phyloP scores from a whole-genome alignment of 2,329 filamentous ascomycete species.

The Nannizziopsis barbatae region DNA sequence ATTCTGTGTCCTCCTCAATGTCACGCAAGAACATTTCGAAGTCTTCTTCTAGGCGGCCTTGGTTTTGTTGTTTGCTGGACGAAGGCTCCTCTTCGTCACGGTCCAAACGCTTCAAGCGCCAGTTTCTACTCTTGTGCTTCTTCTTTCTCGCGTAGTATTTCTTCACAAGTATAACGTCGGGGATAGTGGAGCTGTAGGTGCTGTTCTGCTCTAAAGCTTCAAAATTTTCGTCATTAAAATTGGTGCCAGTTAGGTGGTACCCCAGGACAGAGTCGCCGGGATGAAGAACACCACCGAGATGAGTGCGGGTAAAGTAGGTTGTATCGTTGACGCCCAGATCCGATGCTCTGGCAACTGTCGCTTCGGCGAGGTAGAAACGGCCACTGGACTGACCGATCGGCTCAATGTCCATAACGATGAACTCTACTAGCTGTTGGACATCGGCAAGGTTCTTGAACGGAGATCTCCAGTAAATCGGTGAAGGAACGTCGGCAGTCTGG shows the following conservation, averaged over 20 bases:
- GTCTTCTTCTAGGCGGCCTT: conserved; percentile 83
- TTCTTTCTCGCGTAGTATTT: conserved; percentile 83
- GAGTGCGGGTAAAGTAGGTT: conserved; percentile 82
- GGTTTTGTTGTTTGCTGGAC: conserved; percentile 44
- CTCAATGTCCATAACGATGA: conserved; percentile 91
- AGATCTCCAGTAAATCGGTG: conserved; percentile 76
- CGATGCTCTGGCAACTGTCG: conserved; percentile 72
- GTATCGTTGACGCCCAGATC: conserved; percentile 79
- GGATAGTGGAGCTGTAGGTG: conserved; percentile 66
- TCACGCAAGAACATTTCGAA: conserved; percentile 97
- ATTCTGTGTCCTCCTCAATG: conserved; percentile 87
- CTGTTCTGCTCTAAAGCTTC: conserved; percentile 70
- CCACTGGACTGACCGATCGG: conserved; percentile 63
- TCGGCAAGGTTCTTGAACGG: conserved; percentile 80
- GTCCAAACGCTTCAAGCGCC: conserved; percentile 88
- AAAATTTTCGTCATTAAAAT: conserved; percentile 82
- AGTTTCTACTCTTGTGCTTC: conserved; percentile 74
- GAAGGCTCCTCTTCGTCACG: conserved; percentile 61
- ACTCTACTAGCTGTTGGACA: conserved; percentile 74
- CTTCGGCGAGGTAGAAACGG: conserved; percentile 74
- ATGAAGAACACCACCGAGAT: conserved; percentile 74
- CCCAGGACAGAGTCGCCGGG: conserved; percentile 87
- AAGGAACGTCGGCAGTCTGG: conserved; percentile 75
- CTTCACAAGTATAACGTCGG: conserved; percentile 92
- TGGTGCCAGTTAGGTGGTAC: conserved; percentile 79